Evolutionary conservation across 2,329 filamentous ascomycete species (phyloP), one percentile per base, ranked within the genome.

Genomic region (Alternaria arborescens): DNA sequence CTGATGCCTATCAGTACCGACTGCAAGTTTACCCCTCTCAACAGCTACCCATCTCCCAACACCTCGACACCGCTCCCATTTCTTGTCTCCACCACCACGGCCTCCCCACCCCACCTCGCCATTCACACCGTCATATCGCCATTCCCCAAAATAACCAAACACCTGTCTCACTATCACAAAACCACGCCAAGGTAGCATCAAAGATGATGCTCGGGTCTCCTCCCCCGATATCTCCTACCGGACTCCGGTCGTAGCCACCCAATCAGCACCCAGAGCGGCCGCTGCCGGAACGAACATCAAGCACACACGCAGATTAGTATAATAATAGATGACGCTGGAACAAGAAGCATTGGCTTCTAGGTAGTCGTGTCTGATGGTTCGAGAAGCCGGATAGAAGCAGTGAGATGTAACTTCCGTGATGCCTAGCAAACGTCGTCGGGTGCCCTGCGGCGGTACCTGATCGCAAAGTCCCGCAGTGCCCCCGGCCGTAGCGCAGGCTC

Each of bases 171-270:
- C 36, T 22, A 26, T 43, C 22, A 34, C 36, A 22, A 43, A 36
- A 38, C 8, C 44, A 41, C 32, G 41, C 41, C 53, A 48, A 28
- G 22, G 41, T n/a, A 40, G 20, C 51, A 36, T 32, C 55, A 44
- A 51, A 32, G 32, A 46, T 57, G 32, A 52, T 63, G 61, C 53
- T 62, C 69, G 69, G 69, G 55, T 70, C 69, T 69, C 69, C 69
- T 64, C 69, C 66, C 60, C 64, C 64, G 61, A 58, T 34, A 44
- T 28, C 38, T 52, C 47, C 58, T 56, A 57, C 64, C 69, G 68
- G 66, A 71, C 60, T 71, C 69, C 69, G 68, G 24, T 61, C 53
- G 24, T 42, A 38, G 41, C 41, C 51, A 55, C 30, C 65, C 64
- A 66, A 65, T 68, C 61, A 68, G 32, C 50, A 32, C 28, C 44